Evolutionary conservation across 352 stramenopile species (phyloP).

Genomic region (Phytophthora europaea): DNA sequence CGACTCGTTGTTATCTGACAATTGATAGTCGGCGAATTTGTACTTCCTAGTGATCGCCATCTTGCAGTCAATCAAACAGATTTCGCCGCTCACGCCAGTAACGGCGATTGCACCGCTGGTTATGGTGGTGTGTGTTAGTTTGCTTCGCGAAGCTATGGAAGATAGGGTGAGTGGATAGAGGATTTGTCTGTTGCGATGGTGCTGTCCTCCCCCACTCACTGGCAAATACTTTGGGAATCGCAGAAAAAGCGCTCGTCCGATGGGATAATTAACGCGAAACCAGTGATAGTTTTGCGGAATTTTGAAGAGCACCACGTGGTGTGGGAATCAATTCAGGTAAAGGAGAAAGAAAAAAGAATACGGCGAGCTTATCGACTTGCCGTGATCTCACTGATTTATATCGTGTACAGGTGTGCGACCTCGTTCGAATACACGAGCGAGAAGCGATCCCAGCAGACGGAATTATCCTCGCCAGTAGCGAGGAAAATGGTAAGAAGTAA

Average conservation of each 20-base stretch:
- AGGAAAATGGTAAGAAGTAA: constrained; percentile 70
- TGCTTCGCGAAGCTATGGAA: constrained; percentile 84
- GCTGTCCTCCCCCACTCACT: constrained; percentile 27
- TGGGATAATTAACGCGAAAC: constrained; percentile 67
- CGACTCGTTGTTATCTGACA: constrained; percentile 44
- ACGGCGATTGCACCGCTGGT: constrained; percentile 86
- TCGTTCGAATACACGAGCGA: constrained; percentile 87
- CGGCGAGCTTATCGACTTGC: background rate
- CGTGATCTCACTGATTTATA: background rate
- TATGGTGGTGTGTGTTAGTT: constrained; percentile 83
- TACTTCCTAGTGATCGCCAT: constrained; percentile 95
- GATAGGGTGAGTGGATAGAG: constrained; percentile 57
- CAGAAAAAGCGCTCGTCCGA: constrained; percentile 69
- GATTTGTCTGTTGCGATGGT: constrained; percentile 13
- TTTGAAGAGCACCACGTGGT: constrained; percentile 66
- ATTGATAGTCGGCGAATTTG: constrained; percentile 91
- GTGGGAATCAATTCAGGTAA: constrained; percentile 84
- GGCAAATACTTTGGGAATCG: background rate
- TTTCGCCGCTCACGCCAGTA: constrained; percentile 76
- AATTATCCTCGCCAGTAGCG: constrained; percentile 88
- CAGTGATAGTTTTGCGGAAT: constrained; percentile 66
- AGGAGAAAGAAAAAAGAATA: background rate
- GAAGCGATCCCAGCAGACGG: constrained; percentile 93
- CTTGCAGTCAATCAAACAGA: constrained; percentile 91
- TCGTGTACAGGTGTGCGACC: constrained; percentile 75